Evolutionary conservation across 352 stramenopile genomes (phyloP).

Genomic region (Pythium scleroteichum): DNA sequence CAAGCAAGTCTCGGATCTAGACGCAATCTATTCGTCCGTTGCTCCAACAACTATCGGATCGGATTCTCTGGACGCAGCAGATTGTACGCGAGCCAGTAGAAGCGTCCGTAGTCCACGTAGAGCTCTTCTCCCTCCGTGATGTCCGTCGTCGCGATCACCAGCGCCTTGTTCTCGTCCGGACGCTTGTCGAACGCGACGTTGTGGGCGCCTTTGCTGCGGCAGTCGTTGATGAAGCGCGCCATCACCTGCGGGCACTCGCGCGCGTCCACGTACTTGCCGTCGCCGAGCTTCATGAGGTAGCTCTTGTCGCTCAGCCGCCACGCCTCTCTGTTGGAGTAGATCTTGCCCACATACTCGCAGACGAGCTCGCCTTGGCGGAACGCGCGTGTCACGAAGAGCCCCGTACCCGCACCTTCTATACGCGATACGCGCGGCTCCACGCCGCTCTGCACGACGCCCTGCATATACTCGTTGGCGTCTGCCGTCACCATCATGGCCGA

Average conservation of each 20-base stretch:
- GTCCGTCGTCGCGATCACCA: conserved; percentile 61
- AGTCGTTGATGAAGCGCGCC: conserved; percentile 85
- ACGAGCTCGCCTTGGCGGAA: conserved; percentile 26
- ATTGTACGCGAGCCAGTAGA: conserved; percentile 84
- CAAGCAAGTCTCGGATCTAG: background rate
- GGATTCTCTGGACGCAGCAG: conserved; percentile 57
- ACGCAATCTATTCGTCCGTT: conserved; percentile 2
- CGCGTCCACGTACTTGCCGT: conserved; percentile 77
- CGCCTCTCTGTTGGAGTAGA: conserved; percentile 40
- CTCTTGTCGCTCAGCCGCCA: conserved; percentile 66
- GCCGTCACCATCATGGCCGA: background rate
- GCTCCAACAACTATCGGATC: conserved; percentile 38
- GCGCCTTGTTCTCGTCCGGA: conserved; percentile 44
- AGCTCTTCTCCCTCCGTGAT: conserved; percentile 66
- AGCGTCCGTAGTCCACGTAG: conserved; percentile 81
- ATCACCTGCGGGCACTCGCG: conserved; percentile 43
- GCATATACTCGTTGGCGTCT: background rate
- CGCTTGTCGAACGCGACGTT: conserved; percentile 81
- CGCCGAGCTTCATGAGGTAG: conserved; percentile 82
- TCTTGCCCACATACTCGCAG: conserved; percentile 33
- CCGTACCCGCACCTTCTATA: conserved; percentile 51
- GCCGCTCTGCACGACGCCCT: conserved; percentile 13
- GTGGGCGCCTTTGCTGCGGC: conserved; percentile 45
- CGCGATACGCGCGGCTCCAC: conserved; percentile 46
- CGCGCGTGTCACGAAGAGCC: conserved; percentile 43